phyloP scores from a whole-genome alignment of 1,284 basidiomycete species.

The Leccinum pallidistipes region DNA sequence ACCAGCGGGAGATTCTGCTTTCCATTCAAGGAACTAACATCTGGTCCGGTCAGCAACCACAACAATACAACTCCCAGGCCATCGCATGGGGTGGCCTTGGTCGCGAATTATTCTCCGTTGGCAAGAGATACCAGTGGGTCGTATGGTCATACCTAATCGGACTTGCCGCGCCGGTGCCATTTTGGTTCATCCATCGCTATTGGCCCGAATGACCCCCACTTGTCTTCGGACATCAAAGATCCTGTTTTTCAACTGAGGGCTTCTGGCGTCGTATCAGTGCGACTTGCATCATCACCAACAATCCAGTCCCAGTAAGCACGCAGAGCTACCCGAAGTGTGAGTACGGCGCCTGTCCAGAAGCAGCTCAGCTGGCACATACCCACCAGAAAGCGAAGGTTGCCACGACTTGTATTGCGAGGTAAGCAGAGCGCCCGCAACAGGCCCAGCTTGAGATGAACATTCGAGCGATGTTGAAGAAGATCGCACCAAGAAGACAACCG shows the following conservation, averaged over 20 bases:
- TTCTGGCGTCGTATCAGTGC: constrained; percentile 8
- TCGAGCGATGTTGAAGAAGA: not conserved
- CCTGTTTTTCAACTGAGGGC: not conserved
- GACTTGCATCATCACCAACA: constrained; percentile 21
- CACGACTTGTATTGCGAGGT: constrained; percentile 31
- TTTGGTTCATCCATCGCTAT: constrained; percentile 52
- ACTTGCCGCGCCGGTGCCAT: constrained; percentile 52
- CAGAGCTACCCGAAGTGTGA: constrained; percentile 19
- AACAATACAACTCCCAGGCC: constrained; percentile 61
- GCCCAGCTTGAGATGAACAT: constrained; percentile 18
- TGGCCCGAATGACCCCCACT: constrained; percentile 27
- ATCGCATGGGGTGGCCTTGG: constrained; percentile 68
- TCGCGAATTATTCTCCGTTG: constrained; percentile 52
- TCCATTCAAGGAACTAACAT: constrained; percentile 55
- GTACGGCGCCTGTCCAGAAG: not conserved
- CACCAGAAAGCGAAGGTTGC: constrained; percentile 26
- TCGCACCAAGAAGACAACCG: constrained; percentile 19
- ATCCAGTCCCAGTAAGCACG: constrained; percentile 10
- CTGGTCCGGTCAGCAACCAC: constrained; percentile 61
- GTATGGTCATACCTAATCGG: constrained; percentile 56
- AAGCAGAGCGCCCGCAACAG: constrained; percentile 30
- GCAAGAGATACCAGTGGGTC: constrained; percentile 57
- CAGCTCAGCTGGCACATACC: constrained; percentile 11
- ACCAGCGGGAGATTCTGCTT: constrained; percentile 51
- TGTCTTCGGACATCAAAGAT: not conserved